These are phyloP conservation scores for Chlamydomonas incerta DNA, from an alignment of 139 green algal genomes.

Conservation along the genomic window DNA sequence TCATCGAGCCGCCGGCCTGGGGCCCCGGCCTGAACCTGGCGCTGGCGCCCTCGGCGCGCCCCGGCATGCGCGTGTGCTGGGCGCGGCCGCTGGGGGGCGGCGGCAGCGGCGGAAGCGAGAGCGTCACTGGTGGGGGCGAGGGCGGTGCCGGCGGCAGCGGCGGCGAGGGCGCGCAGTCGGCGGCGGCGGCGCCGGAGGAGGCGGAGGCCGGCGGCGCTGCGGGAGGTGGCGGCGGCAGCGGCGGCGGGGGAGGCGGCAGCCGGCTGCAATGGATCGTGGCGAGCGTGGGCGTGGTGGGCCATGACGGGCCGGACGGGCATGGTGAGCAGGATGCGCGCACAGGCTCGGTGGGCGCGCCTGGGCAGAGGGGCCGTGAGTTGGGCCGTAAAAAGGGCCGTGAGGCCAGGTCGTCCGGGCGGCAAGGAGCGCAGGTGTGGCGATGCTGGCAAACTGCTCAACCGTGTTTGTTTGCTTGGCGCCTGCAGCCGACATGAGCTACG, in stretches of 20 bases:
- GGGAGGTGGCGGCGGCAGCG: background rate
- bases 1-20: slow-evolving; percentile 67
- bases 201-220: background rate
- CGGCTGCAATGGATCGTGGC: slow-evolving; percentile 68
- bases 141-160: background rate
- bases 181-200: background rate
- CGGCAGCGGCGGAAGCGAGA: background rate
- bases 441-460: too few relatives aligned
- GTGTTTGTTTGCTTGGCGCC: too few relatives aligned
- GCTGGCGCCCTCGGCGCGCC: slow-evolving; percentile 29
- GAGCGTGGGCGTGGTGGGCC: background rate
- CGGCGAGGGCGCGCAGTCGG: background rate
- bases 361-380: too few relatives aligned
- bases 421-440: too few relatives aligned
- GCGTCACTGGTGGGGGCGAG: background rate
- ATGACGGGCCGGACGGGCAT: background rate
- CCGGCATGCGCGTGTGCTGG: slow-evolving; percentile 58
- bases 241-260: background rate
- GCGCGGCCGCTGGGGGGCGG: slow-evolving; percentile 34
- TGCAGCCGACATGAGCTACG: too few relatives aligned
- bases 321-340: too few relatives aligned
- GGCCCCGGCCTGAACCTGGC: background rate
- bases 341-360: too few relatives aligned
- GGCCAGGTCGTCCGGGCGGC: too few relatives aligned
- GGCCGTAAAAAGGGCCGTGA: too few relatives aligned